A percentile compares a stretch with the other conserved stretches of the same genome.
Evolutionary conservation across 768 basidiomycete genomes (phyloP).

Genomic region (Coprinopsis strossmayeri): DNA sequence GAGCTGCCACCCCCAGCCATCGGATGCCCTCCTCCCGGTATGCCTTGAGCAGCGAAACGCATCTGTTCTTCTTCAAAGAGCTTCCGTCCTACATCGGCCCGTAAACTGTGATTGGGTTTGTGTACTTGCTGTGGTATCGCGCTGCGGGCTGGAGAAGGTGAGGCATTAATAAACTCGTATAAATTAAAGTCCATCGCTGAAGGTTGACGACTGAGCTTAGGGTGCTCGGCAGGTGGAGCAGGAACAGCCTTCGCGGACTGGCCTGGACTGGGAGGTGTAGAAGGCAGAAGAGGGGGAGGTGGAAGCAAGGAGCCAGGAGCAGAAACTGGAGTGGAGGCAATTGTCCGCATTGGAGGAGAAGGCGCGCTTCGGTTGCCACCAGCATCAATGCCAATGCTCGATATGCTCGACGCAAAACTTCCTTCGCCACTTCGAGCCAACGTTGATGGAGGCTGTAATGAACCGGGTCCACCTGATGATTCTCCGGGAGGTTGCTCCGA

Average conservation of each 20-base stretch:
- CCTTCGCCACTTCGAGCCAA: constrained; percentile 29
- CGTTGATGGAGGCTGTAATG: constrained; percentile 15
- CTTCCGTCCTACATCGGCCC: constrained; percentile 59
- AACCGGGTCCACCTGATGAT: constrained; percentile 15
- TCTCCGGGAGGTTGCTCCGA: constrained; percentile 18
- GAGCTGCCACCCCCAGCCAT: constrained; percentile 14
- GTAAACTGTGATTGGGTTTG: constrained; percentile 42
- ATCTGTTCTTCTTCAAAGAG: constrained; percentile 68
- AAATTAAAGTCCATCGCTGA: constrained; percentile 48
- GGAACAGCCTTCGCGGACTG: constrained; percentile 7
- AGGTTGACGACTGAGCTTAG: constrained; percentile 18
- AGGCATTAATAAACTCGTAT: constrained; percentile 68
- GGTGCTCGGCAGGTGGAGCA: constrained; percentile 1
- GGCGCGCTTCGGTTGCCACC: constrained; percentile 14
- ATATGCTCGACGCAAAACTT: constrained; percentile 38
- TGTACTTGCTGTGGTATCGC: constrained; percentile 21
- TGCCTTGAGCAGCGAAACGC: constrained; percentile 26
- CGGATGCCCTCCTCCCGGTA: constrained; percentile 2
- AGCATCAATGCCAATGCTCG: constrained; percentile 31
- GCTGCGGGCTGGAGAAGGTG: constrained; percentile 50
- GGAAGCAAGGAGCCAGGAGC: constrained; percentile 20
- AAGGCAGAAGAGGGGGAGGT: constrained; percentile 9
- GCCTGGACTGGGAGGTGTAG: constrained; percentile 14
- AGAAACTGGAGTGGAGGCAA: constrained; percentile 2
- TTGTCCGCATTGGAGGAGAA: constrained; percentile 8